Evolutionary conservation across 176 grass and related monocot species (phyloP).

Genomic region (Puya raimondii): DNA sequence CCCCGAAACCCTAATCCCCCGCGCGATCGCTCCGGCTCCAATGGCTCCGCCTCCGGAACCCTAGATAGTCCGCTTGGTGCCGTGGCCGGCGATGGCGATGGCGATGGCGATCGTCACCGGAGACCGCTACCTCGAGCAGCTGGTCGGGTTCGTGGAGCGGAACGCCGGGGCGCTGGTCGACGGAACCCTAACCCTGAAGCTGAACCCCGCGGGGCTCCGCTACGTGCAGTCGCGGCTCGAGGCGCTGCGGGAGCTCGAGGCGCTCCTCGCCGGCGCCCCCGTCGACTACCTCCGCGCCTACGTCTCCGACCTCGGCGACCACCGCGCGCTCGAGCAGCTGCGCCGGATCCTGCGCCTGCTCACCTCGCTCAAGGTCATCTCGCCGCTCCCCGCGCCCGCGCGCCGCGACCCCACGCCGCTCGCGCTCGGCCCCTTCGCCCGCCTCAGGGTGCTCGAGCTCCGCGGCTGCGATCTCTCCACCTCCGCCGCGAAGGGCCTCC

Average conservation of each 20-base stretch:
- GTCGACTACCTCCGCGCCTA: slow-evolving; percentile 98
- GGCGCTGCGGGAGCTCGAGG: slow-evolving; percentile 81
- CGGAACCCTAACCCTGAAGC: slow-evolving; percentile 65
- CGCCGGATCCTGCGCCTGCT: slow-evolving; percentile 74
- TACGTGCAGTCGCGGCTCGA: slow-evolving; percentile 92
- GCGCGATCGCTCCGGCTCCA: not conserved
- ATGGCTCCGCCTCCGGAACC: slow-evolving; percentile 14
- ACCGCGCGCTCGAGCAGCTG: slow-evolving; percentile 90
- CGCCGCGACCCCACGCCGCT: slow-evolving; percentile 68
- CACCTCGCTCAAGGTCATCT: slow-evolving; percentile 71
- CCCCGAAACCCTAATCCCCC: not conserved
- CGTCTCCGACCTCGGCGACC: slow-evolving; percentile 86
- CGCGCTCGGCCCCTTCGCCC: slow-evolving; percentile 64
- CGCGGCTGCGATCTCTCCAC: slow-evolving; percentile 73
- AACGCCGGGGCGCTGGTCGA: slow-evolving; percentile 66
- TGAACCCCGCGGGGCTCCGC: slow-evolving; percentile 87
- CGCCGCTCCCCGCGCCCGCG: slow-evolving; percentile 24
- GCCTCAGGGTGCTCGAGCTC: slow-evolving; percentile 64
- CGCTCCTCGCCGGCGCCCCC: slow-evolving; percentile 71
- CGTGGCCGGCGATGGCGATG: slow-evolving; percentile 11
- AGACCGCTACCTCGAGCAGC: slow-evolving; percentile 78
- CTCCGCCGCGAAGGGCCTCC: slow-evolving; percentile 55
- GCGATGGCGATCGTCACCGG: slow-evolving; percentile 48
- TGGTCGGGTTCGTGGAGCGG: slow-evolving; percentile 57
- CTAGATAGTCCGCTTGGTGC: slow-evolving; percentile 33